Percentiles rank a stretch among this genome's conserved stretches.
Evolutionary conservation across 2,329 filamentous ascomycete genomes (phyloP).

Genomic region (Ascochyta pisi): DNA sequence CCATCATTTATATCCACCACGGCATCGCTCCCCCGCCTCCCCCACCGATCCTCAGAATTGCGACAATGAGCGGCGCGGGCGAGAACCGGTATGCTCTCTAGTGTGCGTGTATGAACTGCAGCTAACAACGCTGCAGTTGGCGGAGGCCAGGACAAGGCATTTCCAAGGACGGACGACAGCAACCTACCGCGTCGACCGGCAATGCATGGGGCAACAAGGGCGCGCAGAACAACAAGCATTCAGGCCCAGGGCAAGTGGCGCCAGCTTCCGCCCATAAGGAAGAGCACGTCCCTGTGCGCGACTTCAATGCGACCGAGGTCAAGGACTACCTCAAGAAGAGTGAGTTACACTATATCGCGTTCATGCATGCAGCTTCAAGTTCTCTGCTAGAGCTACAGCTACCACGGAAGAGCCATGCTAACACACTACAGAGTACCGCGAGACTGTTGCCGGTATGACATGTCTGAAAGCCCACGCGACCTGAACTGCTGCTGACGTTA

Average conservation of each 20-base stretch:
- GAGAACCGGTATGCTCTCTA: slow-evolving; percentile 44
- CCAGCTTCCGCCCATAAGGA: slow-evolving; percentile 27
- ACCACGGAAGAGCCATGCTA: slow-evolving; percentile 21
- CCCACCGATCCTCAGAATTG: slow-evolving; percentile 30
- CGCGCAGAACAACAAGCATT: slow-evolving; percentile 35
- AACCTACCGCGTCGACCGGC: slow-evolving; percentile 38
- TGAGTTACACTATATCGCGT: slow-evolving; percentile 24
- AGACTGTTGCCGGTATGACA: slow-evolving; percentile 38
- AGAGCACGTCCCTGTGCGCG: slow-evolving; percentile 45
- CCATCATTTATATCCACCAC: slow-evolving; percentile 40
- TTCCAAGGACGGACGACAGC: slow-evolving; percentile 44
- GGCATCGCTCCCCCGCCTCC: slow-evolving; percentile 35
- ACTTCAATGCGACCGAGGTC: slow-evolving; percentile 55
- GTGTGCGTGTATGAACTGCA: not conserved
- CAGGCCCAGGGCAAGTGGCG: slow-evolving; percentile 24
- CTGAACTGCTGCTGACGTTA: slow-evolving; percentile 28
- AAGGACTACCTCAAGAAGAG: slow-evolving; percentile 52
- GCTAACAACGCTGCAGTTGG: slow-evolving; percentile 41
- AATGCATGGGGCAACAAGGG: slow-evolving; percentile 48
- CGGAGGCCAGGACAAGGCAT: slow-evolving; percentile 44
- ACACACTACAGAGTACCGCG: slow-evolving; percentile 35
- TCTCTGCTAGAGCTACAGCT: not conserved
- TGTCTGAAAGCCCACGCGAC: slow-evolving; percentile 4
- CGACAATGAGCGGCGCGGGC: slow-evolving; percentile 48
- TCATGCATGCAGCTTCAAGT: not conserved